These are phyloP conservation scores for Trichoderma koningii DNA, from an alignment of 2,329 filamentous ascomycete species.

Conservation along the genomic window DNA sequence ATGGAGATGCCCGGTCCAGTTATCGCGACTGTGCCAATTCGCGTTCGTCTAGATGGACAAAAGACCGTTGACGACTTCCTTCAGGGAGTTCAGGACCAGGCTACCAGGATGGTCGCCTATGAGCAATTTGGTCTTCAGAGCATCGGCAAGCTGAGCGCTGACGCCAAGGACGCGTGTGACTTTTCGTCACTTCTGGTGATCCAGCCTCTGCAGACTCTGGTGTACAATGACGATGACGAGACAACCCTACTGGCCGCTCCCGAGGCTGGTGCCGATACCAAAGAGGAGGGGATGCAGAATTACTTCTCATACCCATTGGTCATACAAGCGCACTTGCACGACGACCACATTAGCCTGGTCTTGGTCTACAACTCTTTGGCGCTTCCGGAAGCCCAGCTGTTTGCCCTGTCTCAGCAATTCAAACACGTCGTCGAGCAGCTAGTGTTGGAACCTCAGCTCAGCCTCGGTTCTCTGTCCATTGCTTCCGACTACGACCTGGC, in stretches of 20 bases:
- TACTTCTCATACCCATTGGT: slow-evolving; percentile 27
- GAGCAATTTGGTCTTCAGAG: slow-evolving; percentile 34
- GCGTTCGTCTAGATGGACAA: slow-evolving; percentile 21
- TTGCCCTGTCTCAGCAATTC: slow-evolving; percentile 23
- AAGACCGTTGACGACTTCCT: slow-evolving; percentile 24
- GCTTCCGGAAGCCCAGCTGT: slow-evolving; percentile 3
- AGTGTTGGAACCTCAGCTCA: not conserved
- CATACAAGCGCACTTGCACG: slow-evolving; percentile 16
- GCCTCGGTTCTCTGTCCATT: slow-evolving; percentile 13
- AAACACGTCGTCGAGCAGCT: slow-evolving; percentile 22
- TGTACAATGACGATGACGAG: not conserved
- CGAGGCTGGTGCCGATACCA: not conserved
- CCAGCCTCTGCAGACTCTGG: slow-evolving; percentile 15
- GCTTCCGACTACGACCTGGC: slow-evolving; percentile 14
- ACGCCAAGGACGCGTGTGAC: slow-evolving; percentile 29
- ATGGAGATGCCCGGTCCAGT: slow-evolving; percentile 29
- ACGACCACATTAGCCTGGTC: slow-evolving; percentile 13
- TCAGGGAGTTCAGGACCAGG: slow-evolving; percentile 27
- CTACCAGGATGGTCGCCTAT: slow-evolving; percentile 28
- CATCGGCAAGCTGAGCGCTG: slow-evolving; percentile 29
- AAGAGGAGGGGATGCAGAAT: slow-evolving; percentile 15
- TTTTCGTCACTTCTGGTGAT: slow-evolving; percentile 32
- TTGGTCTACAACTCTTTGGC: slow-evolving; percentile 12
- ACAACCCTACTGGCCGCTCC: slow-evolving; percentile 7
- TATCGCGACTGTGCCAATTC: slow-evolving; percentile 26